Percentiles rank a stretch among this genome's conserved stretches.
Conservation (phyloP, 139 green algal species). For the Marvania coccoides region DNA sequence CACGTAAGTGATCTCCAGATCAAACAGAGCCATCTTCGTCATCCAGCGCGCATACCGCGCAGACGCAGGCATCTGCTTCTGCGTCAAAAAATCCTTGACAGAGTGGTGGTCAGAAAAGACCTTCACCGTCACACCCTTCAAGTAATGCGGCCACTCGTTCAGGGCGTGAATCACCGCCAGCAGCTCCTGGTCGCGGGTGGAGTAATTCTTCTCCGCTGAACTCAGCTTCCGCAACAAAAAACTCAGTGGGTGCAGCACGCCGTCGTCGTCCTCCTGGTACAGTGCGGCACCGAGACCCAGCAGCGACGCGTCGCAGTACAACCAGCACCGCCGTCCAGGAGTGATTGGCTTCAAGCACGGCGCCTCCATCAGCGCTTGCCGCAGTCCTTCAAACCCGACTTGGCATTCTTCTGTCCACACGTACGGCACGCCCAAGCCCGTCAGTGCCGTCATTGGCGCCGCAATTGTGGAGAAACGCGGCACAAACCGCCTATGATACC, state of each 20-base stretch:
- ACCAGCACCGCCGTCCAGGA: too few species aligned
- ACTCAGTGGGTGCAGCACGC: constrained; percentile 18
- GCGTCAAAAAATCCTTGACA: constrained; percentile 13
- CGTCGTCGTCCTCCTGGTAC: background rate
- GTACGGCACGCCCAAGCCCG: constrained; percentile 15
- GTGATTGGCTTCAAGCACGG: too few species aligned
- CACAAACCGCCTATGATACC: constrained; percentile 42
- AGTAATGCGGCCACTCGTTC: constrained; percentile 31
- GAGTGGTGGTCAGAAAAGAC: constrained; percentile 35
- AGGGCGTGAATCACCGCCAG: constrained; percentile 29
- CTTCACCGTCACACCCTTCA: constrained; percentile 6
- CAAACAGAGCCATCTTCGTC: constrained; percentile 11
- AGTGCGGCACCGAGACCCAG: too few species aligned
- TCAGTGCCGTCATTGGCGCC: constrained; percentile 24
- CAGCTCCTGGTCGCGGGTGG: constrained; percentile 36
- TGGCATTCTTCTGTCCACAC: constrained; percentile 2
- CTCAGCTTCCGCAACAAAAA: constrained; percentile 26
- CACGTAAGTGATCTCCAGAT: constrained; percentile 23
- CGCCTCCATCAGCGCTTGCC: too few species aligned
- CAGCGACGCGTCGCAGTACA: too few species aligned
- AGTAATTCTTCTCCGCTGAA: constrained; percentile 38
- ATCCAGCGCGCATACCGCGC: constrained; percentile 12
- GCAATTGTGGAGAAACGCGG: constrained; percentile 22
- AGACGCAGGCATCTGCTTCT: background rate
- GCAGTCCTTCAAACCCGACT: constrained; percentile 9